phyloP scores from a whole-genome alignment of 2,329 filamentous ascomycete genomes.

The Diaporthe ampelina region DNA sequence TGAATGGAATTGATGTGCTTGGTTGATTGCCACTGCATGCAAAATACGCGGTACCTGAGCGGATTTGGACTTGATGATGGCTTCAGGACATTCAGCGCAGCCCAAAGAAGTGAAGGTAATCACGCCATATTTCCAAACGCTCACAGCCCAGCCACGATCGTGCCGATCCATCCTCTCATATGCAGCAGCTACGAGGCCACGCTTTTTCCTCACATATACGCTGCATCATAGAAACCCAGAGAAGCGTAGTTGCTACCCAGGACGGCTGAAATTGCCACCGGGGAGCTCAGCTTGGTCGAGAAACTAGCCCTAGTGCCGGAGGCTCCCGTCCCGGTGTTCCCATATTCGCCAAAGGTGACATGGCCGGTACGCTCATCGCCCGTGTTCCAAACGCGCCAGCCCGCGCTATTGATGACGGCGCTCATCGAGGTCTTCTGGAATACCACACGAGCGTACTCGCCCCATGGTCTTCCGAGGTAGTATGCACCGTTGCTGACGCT shows the following conservation, averaged over 20 bases:
- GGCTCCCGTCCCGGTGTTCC: constrained; percentile 70
- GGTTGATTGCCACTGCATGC: neutral
- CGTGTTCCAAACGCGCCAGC: constrained; percentile 70
- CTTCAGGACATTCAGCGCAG: neutral
- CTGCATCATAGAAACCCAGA: constrained; percentile 47
- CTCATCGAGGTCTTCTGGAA: constrained; percentile 65
- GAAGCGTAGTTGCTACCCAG: constrained; percentile 47
- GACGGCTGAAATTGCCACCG: constrained; percentile 52
- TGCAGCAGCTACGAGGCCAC: neutral
- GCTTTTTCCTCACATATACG: constrained; percentile 45
- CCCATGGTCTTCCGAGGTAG: constrained; percentile 65
- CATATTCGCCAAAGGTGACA: constrained; percentile 71
- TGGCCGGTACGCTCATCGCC: constrained; percentile 63
- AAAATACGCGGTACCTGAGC: neutral
- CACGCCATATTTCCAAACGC: neutral
- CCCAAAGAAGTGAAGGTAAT: neutral
- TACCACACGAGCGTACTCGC: constrained; percentile 60
- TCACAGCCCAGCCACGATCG: neutral
- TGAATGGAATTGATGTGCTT: neutral
- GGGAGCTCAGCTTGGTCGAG: constrained; percentile 51
- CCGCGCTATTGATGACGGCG: constrained; percentile 69
- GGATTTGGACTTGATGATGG: neutral
- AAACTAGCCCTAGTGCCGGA: constrained; percentile 64
- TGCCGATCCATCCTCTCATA: neutral
- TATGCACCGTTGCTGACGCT: constrained; percentile 55